These are phyloP conservation scores for Lotmaria passim DNA, from an alignment of 208 protist species.

Conservation along the genomic window DNA sequence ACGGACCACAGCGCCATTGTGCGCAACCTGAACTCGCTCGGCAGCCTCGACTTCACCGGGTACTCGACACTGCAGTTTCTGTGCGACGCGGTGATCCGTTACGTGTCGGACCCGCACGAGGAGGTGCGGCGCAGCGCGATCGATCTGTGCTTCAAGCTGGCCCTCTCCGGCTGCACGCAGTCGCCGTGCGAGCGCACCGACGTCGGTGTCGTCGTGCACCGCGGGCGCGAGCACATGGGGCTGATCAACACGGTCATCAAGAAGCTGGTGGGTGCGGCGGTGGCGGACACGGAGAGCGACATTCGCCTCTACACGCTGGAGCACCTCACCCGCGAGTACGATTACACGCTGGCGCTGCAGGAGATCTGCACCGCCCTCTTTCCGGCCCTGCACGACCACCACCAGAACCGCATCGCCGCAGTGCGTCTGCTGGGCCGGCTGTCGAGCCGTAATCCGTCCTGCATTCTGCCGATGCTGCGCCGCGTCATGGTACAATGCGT, in stretches of 20 bases:
- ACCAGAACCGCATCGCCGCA: slow-evolving; percentile 82
- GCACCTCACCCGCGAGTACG: slow-evolving; percentile 72
- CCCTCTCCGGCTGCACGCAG: slow-evolving; percentile 79
- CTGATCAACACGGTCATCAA: slow-evolving; percentile 80
- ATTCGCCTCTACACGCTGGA: slow-evolving; percentile 88
- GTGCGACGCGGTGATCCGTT: slow-evolving; percentile 78
- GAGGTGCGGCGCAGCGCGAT: slow-evolving; percentile 87
- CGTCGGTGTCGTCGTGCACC: slow-evolving; percentile 80
- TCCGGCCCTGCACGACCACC: slow-evolving; percentile 86
- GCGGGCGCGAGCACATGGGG: slow-evolving; percentile 80
- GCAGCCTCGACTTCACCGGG: slow-evolving; percentile 82
- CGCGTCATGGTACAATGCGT: slow-evolving; percentile 86
- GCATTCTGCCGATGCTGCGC: slow-evolving; percentile 82
- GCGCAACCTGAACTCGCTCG: slow-evolving; percentile 69
- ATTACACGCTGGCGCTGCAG: slow-evolving; percentile 81
- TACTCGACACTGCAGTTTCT: slow-evolving; percentile 90
- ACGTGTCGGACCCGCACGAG: slow-evolving; percentile 82
- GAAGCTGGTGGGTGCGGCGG: slow-evolving; percentile 83
- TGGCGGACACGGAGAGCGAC: slow-evolving; percentile 89
- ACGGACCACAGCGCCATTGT: slow-evolving; percentile 46
- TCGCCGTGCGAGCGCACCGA: slow-evolving; percentile 71
- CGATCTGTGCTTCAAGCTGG: slow-evolving; percentile 89
- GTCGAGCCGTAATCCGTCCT: slow-evolving; percentile 75
- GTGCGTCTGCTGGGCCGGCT: slow-evolving; percentile 85
- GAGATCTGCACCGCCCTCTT: slow-evolving; percentile 73